Evolutionary conservation across 345 rosid species (phyloP).

Genomic region (Bruguiera sexangula): DNA sequence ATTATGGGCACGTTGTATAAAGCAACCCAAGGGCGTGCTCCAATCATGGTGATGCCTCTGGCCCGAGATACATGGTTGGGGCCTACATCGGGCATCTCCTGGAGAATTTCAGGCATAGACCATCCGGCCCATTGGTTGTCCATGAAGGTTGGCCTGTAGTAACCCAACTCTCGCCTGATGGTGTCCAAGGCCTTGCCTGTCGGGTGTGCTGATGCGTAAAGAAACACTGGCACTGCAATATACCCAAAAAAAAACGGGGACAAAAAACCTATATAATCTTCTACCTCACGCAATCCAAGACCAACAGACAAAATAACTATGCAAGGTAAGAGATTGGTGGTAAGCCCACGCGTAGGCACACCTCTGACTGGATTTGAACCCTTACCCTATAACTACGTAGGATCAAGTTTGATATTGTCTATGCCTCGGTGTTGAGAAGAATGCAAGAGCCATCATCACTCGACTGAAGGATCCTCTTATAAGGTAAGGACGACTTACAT

Average conservation of each 20-base stretch:
- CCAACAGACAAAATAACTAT: too few species aligned
- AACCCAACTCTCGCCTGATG: conserved; percentile 55
- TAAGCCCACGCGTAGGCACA: too few species aligned
- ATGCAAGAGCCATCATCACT: too few species aligned
- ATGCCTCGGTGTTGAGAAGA: too few species aligned
- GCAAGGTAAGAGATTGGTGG: too few species aligned
- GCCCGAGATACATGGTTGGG: conserved; percentile 37
- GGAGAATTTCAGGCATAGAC: conserved; percentile 36
- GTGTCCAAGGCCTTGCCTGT: conserved; percentile 51
- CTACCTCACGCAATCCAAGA: too few species aligned
- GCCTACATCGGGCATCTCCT: conserved; percentile 44
- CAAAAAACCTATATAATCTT: neutral
- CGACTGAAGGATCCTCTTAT: too few species aligned
- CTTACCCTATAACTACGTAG: too few species aligned
- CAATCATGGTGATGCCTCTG: conserved; percentile 48
- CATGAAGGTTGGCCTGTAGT: conserved; percentile 55
- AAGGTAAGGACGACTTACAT: too few species aligned
- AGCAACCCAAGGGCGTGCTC: conserved; percentile 51
- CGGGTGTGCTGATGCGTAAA: conserved; percentile 60
- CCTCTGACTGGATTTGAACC: too few species aligned
- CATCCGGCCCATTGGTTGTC: conserved; percentile 60
- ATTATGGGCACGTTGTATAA: conserved; percentile 49
- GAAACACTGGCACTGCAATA: conserved; percentile 52
- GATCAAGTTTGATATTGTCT: too few species aligned
- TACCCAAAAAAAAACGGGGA: too few species aligned